Evolutionary conservation across 768 basidiomycete genomes (phyloP), one percentile per base, ranked within the genome.

Genomic region (Ramaria rubella): DNA sequence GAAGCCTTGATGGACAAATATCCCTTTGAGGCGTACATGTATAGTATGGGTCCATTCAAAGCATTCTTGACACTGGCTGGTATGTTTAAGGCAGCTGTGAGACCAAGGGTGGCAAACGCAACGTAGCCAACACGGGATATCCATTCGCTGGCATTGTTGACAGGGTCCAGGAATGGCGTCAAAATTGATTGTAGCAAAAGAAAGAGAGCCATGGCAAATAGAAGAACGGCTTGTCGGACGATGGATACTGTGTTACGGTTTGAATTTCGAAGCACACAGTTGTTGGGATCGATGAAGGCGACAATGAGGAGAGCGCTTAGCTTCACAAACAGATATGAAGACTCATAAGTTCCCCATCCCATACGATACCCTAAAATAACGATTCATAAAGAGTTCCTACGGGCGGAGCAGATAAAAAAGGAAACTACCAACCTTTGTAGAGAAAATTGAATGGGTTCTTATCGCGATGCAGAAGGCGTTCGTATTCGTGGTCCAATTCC

Each of bases 71-170:
- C 43, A 1, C 50, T 58, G 1, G 79, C 79, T 21, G 82, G 81
- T 55, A 85, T 70, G 63, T 82, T 69, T 50, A 86, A 68, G 19
- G 81, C 81, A 48, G 85, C 79, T n/a, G 75, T 70, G 21, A 90
- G 73, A 3, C 87, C 83, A 31, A 86, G 75, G 21, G 75, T 66
- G 29, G 87, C 77, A 9, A 87, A 86, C 27, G 77, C 63, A 40
- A 89, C 75, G 67, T 87, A 91, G 66, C 85, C 85, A 44, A 85
- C 66, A 49, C 88, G 69, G 43, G 85, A 87, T 11, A 77, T 77
- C 81, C 83, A 86, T 75, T 89, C 86, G 66, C 81, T 84, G 1
- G 85, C 84, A 67, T 89, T 89, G 66, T 80, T 81, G 57, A 84
- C 77, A 19, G 85, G 85, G 63, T 87, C 80, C 57, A 83, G 62